phyloP scores from a whole-genome alignment of 2,329 filamentous ascomycete genomes.

The Fusarium goolgardi region DNA sequence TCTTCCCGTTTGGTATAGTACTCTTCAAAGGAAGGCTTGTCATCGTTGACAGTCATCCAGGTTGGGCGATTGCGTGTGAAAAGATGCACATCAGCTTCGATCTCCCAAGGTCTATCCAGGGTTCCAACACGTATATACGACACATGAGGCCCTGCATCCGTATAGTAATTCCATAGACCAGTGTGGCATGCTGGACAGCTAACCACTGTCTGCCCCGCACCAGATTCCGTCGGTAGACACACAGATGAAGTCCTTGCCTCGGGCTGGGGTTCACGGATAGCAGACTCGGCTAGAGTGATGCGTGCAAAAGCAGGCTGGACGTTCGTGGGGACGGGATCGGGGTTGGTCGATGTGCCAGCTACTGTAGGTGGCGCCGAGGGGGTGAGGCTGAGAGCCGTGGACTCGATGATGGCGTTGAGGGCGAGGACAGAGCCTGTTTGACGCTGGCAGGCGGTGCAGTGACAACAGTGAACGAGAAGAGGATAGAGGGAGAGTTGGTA shows the following conservation, averaged over 20 bases:
- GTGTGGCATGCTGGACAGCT: slow-evolving; percentile 58
- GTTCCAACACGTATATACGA: slow-evolving; percentile 59
- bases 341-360: slow-evolving; percentile 29
- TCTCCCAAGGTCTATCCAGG: slow-evolving; percentile 53
- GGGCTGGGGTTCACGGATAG: slow-evolving; percentile 9
- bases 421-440: slow-evolving; percentile 56
- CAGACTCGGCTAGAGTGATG: slow-evolving; percentile 31
- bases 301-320: slow-evolving; percentile 39
- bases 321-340: slow-evolving; percentile 19
- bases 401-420: slow-evolving; percentile 58
- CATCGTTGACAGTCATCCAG: slow-evolving; percentile 54
- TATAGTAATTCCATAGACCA: slow-evolving; percentile 58
- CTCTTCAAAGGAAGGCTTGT: slow-evolving; percentile 52
- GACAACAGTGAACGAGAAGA: slow-evolving; percentile 59
- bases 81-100: slow-evolving; percentile 60
- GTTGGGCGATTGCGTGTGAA: slow-evolving; percentile 54
- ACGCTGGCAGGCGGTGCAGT: slow-evolving; percentile 60
- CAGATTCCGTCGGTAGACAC: slow-evolving; percentile 55
- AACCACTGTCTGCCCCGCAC: slow-evolving; percentile 54
- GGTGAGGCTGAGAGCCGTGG: slow-evolving; percentile 50
- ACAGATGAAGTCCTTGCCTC: slow-evolving; percentile 37
- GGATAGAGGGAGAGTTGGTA: slow-evolving; percentile 71
- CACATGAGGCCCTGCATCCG: slow-evolving; percentile 46
- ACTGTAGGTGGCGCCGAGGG: slow-evolving; percentile 43
- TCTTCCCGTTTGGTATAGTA: slow-evolving; percentile 51